Base-by-base conservation (phyloP, 1,284 basidiomycete genomes). In the Takashimella tepidaria region DNA sequence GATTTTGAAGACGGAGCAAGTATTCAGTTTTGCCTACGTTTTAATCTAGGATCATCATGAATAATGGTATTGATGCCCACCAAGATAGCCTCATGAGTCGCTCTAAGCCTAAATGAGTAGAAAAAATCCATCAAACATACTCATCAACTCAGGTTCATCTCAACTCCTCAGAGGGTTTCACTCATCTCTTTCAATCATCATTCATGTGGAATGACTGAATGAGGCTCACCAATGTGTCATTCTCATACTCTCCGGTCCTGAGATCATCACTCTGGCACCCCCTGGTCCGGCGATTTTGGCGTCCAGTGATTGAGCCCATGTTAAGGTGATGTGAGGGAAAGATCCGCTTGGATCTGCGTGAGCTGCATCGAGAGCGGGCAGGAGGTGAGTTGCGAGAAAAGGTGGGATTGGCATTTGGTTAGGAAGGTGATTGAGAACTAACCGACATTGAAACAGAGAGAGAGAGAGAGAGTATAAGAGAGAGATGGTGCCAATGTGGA, bases 241-340 rank as follows among this genome's bases (percentile, higher is more conserved):
- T 45, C 84, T 66, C 87, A 95, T 88, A 71, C 89, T 93, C 68
- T 96, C 89, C 37, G 80, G 76, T 1, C 93, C 87, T 62, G 89
- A 93, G 49, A 98, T 78, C 19, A 83, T 81, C 31, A 98, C 81
- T 73, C 92, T 90, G 60, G 79, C 78, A 5, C 89, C 86, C 13
- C 79, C 79, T 4, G 75, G 73, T 0, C 89, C 92, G 0, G 91
- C 91, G 57, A 98, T 95, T 74, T 92, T 93, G 26, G 84, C 89
- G 76, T 98, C 93, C 46, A 93, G 77, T 1, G 91, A 95, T 72
- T 98, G 93, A 1, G 95, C 95, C 76, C 93, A 98, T 1, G 95
- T 96, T 8, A 98, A 77, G 0, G 93, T 98, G 31, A 82, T 76
- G 51, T 72, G 67, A 4, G 74, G 71, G 41, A 63, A 51, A 22